phyloP scores from a whole-genome alignment of 1,139 yeast species.

The Yamadazyma epiphylla region DNA sequence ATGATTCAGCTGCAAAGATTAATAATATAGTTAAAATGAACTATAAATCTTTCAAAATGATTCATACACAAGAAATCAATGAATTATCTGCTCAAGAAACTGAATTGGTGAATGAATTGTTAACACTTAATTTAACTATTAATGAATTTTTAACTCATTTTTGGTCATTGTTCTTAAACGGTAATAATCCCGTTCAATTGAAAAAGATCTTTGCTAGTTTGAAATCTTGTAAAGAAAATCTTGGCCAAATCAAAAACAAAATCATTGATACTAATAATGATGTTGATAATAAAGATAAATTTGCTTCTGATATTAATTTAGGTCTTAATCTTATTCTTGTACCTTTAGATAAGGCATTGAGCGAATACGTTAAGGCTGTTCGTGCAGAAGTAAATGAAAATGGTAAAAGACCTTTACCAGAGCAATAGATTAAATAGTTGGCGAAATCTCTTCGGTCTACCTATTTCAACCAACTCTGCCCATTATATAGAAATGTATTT shows the following conservation, averaged over 20 bases:
- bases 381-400: slow-evolving; percentile 19
- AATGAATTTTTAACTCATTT: slow-evolving; percentile 45
- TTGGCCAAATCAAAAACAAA: slow-evolving; percentile 19
- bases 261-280: slow-evolving; percentile 3
- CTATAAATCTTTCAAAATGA: slow-evolving; percentile 30
- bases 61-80: slow-evolving; percentile 1
- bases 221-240: slow-evolving; percentile 27
- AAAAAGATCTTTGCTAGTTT: slow-evolving; percentile 35
- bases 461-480: too few species aligned
- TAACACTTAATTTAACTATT: slow-evolving; percentile 36
- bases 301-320: slow-evolving; percentile 11
- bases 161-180: slow-evolving; percentile 38
- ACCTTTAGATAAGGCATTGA: slow-evolving; percentile 26
- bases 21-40: slow-evolving; percentile 51
- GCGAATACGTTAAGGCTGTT: slow-evolving; percentile 29
- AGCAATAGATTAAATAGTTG: too few species aligned
- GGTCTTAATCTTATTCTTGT: not conserved
- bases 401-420: slow-evolving; percentile 23
- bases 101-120: not conserved
- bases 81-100: not conserved
- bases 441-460: too few species aligned
- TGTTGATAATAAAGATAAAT: slow-evolving; percentile 21
- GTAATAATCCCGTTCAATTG: slow-evolving; percentile 36
- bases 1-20: slow-evolving; percentile 48
- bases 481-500: too few species aligned